Base-by-base conservation (phyloP, 2,329 filamentous ascomycete species). In the Diaporthe sp. region DNA sequence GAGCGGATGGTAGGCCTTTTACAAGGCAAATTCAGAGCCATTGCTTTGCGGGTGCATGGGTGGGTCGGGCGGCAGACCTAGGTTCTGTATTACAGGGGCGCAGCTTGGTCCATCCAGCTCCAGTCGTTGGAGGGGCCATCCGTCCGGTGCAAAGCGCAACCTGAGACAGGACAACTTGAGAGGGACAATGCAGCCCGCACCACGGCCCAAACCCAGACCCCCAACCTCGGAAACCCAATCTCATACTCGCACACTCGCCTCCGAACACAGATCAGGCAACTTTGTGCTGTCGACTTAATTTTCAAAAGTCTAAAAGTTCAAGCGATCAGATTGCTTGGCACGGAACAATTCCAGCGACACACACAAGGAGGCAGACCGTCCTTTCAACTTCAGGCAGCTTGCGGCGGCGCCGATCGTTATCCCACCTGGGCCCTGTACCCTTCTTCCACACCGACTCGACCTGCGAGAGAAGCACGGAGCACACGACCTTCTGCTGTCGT, bases 71-170 rank as follows among this genome's bases (percentile, higher is more conserved):
- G 45, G 13, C 33, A 54, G n/a, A 15, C 33, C 25, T 1, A 45
- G 40, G 25, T 12, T 45, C 60, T 45, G 60, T 40, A 68, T 54
- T 68, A 68, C 64, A 68, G 64, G 64, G 64, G 45, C 64, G 10
- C 45, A 54, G 64, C 64, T 68, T 54, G 64, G 64, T 54, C 64
- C 64, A 68, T 54, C 64, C 64, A 67, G 64, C 64, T 68, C 64
- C 64, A 68, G 64, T 38, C 22, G 30, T 67, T 50, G 45, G 64
- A 67, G 64, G 64, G 64, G 64, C 64, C 45, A 52, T 30, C 28
- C 30, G 42, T 4, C 45, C 22, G 42, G 60, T 66, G 60, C 7
- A 66, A 50, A 64, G 60, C 42, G 64, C 64, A 54, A 67, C 64
- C 64, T 68, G 64, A 68, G 64, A 68, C 64, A 68, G 64, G 47